phyloP scores from a whole-genome alignment of 257 asterid species.

The Coffea canephora region DNA sequence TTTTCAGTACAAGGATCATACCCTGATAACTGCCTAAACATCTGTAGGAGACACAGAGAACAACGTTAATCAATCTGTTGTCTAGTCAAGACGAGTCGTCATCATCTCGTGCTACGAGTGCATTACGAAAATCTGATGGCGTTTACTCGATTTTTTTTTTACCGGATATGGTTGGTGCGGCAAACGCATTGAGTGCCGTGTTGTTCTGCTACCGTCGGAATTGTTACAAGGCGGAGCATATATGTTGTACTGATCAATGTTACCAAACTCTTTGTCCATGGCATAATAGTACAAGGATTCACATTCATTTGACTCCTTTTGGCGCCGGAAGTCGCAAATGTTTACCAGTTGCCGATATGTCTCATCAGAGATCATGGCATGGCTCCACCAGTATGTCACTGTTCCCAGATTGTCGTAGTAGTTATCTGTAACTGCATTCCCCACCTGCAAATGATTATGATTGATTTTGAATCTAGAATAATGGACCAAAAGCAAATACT shows the following conservation, averaged over 20 bases:
- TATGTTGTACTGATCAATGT: constrained; percentile 91
- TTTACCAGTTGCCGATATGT: constrained; percentile 69
- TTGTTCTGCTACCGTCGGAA: constrained; percentile 52
- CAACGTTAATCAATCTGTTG: not conserved
- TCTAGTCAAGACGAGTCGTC: not conserved
- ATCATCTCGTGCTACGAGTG: not conserved
- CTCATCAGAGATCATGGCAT: constrained; percentile 94
- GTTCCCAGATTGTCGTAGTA: constrained; percentile 92
- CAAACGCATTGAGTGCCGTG: constrained; percentile 58
- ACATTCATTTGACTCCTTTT: constrained; percentile 73
- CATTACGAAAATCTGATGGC: not conserved
- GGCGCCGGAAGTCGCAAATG: constrained; percentile 69
- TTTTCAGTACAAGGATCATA: constrained; percentile 95
- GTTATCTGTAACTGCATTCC: constrained; percentile 91
- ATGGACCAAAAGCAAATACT: not conserved
- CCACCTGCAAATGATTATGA: constrained; percentile 53
- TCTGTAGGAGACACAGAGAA: constrained; percentile 10
- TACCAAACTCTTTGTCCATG: constrained; percentile 92
- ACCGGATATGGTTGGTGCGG: constrained; percentile 65
- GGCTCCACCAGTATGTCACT: constrained; percentile 98
- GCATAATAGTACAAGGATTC: constrained; percentile 84
- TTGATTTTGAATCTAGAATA: not conserved
- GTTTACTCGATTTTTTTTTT: too few relatives aligned
- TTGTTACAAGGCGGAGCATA: constrained; percentile 82
- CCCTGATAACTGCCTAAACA: constrained; percentile 48